Evolutionary conservation across 371 early-diverging fungal genomes (phyloP), one percentile per base, ranked within the genome.

Genomic region (Sporodiniella umbellata): DNA sequence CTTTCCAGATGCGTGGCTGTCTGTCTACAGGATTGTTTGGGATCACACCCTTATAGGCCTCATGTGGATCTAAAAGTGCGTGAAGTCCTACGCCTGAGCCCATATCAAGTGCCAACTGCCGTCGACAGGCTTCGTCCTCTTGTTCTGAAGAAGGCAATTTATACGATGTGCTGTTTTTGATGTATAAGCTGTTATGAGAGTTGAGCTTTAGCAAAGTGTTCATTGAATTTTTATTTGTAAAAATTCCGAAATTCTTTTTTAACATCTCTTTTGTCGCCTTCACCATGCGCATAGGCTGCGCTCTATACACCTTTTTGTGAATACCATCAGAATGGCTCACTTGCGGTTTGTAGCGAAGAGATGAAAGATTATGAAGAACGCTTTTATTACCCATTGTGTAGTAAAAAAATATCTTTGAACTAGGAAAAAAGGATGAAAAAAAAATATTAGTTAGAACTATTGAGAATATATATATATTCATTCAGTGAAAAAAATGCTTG

Each of bases 1-100:
- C 64, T 56, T 50, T 64, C 64, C 64, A 64, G 6, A 48, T 59
- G 7, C 51, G 46, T 10, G 60, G 60, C 11, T 54, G 42, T 8
- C 8, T 19, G 19, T 54, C 55, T 4, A 51, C 40, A 31, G 43
- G 54, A 8, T 50, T 49, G 25, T 53, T 48, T 2, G 59, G 49
- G 44, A 21, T 53, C 45, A 33, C 48, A 48, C 21, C 38, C 38
- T 39, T 58, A 42, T 33, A 48, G 48, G 2, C 4, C 30, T 28
- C 30, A 28, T 28, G 4, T 10, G 7, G 30, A 7, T 50, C 19
- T 0, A 11, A 15, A 10, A 45, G 21, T 14, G 56, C 51, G 15
- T 40, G 5, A 18, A 40, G 10, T n/a, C 40, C 40, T 8, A 19
- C 10, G 0, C 40, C 40, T 3, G 21, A n/a, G 10, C 19, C 17